A percentile compares a stretch with the other conserved stretches of the same genome.
phyloP scores from a whole-genome alignment of 805 yeast genomes.

The Ogataea thermomethanolica region DNA sequence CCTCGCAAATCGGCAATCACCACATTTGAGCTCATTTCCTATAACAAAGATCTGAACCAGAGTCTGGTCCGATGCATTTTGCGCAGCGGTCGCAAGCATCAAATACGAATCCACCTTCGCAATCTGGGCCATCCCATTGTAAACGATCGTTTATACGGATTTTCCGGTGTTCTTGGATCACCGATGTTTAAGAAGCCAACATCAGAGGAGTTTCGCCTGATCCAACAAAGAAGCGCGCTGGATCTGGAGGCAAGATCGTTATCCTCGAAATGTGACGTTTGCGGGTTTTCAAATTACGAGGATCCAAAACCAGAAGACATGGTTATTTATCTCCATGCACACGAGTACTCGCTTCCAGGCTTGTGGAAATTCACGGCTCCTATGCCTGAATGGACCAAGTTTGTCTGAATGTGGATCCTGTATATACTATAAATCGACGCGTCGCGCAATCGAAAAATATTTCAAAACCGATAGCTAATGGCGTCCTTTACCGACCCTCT shows the following conservation, averaged over 20 bases:
- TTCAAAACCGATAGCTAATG: conserved; percentile 6
- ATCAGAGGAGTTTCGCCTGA: conserved; percentile 11
- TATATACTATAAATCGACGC: conserved; percentile 9
- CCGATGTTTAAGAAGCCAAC: conserved; percentile 6
- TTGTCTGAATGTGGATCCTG: not conserved
- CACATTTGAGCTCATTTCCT: conserved; percentile 20
- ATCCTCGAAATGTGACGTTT: conserved; percentile 29
- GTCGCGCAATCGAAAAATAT: conserved; percentile 12
- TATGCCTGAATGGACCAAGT: conserved; percentile 8
- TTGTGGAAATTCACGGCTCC: conserved; percentile 36
- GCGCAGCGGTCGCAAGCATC: conserved; percentile 50
- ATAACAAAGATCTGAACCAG: conserved; percentile 27
- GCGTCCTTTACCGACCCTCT: conserved; percentile 19
- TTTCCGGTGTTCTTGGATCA: conserved; percentile 6
- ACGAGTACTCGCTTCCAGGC: conserved; percentile 30
- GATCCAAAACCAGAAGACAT: conserved; percentile 30
- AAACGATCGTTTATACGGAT: conserved; percentile 31
- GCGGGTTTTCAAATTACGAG: conserved; percentile 31
- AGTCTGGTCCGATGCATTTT: conserved; percentile 45
- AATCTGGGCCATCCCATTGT: conserved; percentile 38
- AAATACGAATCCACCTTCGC: conserved; percentile 50
- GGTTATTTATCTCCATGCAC: conserved; percentile 45
- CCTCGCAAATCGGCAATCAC: conserved; percentile 19
- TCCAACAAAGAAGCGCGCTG: conserved; percentile 10
- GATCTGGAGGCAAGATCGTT: conserved; percentile 19